A percentile compares a stretch with the other conserved stretches of the same genome.
These are phyloP conservation scores for Xylariaceae sp. DNA, from an alignment of 2,329 filamentous ascomycete species.

Conservation along the genomic window DNA sequence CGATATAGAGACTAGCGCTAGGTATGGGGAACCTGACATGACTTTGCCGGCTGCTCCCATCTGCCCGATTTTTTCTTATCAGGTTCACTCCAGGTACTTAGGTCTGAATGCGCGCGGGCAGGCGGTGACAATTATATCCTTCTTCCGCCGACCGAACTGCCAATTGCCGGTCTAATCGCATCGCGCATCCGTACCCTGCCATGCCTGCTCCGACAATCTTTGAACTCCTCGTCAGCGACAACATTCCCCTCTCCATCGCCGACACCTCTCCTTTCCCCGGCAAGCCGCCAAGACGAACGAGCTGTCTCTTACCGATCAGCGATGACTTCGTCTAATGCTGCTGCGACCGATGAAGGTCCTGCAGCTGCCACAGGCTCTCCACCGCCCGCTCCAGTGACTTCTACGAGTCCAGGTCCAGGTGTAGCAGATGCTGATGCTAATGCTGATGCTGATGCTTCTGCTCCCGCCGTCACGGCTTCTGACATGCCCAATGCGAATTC, in stretches of 20 bases:
- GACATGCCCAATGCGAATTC: conserved; percentile 10
- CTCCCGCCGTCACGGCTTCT: conserved; percentile 4
- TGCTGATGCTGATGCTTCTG: conserved; percentile 13
- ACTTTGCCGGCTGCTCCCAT: conserved; percentile 15
- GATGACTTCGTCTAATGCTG: conserved; percentile 66
- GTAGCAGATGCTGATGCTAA: conserved; percentile 1
- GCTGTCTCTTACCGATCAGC: conserved; percentile 59
- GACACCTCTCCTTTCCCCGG: conserved; percentile 18
- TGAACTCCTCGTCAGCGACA: conserved; percentile 18
- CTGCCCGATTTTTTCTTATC: conserved; percentile 29
- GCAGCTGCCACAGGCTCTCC: conserved; percentile 21
- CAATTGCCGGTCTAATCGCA: conserved; percentile 33
- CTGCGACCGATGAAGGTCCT: conserved; percentile 42
- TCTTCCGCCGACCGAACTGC: conserved; percentile 33
- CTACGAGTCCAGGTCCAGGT: conserved; percentile 17
- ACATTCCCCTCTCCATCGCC: neutral
- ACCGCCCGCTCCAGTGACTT: conserved; percentile 16
- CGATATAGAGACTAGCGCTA: conserved; percentile 1
- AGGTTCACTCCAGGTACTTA: no score
- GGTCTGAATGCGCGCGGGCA: conserved; percentile 21
- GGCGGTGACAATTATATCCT: conserved; percentile 37
- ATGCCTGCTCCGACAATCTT: conserved; percentile 27
- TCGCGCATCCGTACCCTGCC: conserved; percentile 30
- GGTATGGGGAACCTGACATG: neutral
- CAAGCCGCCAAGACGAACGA: conserved; percentile 57